A percentile compares a stretch with the other conserved stretches of the same genome.
phyloP scores from a whole-genome alignment of 2,329 filamentous ascomycete species.

The Aspergillus flavus region DNA sequence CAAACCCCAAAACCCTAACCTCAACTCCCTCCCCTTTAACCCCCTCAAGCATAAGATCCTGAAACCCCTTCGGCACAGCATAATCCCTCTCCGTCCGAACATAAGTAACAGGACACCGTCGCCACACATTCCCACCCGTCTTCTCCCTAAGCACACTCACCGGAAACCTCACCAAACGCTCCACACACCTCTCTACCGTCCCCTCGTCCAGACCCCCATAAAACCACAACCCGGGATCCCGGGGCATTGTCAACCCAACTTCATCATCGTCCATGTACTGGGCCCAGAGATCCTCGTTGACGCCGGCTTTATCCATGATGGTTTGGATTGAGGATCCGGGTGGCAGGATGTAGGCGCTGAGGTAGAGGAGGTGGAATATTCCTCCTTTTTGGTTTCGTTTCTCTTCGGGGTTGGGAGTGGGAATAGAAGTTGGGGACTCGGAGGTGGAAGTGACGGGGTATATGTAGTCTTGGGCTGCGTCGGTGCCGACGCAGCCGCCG shows the following conservation, averaged over 20 bases:
- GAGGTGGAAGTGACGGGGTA: neutral
- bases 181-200: neutral
- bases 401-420: neutral
- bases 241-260: constrained; percentile 2
- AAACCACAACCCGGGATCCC: constrained; percentile 5
- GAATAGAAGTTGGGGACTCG: neutral
- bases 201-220: neutral
- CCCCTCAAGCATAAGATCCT: constrained; percentile 20
- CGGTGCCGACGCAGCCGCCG: neutral
- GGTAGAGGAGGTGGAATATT: neutral
- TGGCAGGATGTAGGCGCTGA: neutral
- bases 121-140: constrained; percentile 14
- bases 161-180: constrained; percentile 8
- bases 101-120: constrained; percentile 18
- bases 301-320: neutral
- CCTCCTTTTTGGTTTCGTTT: neutral
- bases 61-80: constrained; percentile 12
- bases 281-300: constrained; percentile 3
- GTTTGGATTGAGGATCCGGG: neutral
- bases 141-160: neutral
- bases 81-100: constrained; percentile 17
- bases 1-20: constrained; percentile 13
- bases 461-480: neutral
- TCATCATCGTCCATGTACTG: neutral
- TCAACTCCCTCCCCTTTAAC: constrained; percentile 9